phyloP scores from a whole-genome alignment of 106 monocot species.

The Phalaenopsis equestris region DNA sequence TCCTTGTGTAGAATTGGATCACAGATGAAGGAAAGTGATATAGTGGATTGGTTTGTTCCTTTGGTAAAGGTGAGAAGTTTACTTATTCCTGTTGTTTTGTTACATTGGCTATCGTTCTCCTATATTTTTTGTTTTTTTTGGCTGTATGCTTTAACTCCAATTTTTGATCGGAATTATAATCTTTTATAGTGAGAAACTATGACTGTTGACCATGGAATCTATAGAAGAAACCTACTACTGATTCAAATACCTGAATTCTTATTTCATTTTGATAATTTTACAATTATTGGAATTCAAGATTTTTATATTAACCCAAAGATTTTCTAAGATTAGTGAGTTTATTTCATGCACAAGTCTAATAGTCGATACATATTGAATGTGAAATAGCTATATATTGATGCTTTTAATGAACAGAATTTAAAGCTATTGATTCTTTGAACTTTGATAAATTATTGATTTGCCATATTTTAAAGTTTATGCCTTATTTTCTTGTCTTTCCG shows the following conservation, averaged over 20 bases:
- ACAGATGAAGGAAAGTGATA: constrained; percentile 85
- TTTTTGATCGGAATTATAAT: not conserved
- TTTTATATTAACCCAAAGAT: not conserved
- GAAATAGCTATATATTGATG: not conserved
- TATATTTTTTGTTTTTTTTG: not conserved
- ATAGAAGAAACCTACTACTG: not conserved
- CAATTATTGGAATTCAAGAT: not conserved
- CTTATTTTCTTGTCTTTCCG: not conserved
- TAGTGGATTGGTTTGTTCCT: constrained; percentile 74
- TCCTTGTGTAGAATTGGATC: constrained; percentile 77
- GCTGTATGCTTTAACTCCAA: not conserved
- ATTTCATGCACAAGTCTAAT: not conserved
- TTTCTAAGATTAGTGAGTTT: not conserved
- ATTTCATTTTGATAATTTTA: constrained; percentile 1
- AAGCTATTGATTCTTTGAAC: not conserved
- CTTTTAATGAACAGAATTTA: not conserved
- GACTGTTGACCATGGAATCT: not conserved
- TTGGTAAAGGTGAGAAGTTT: constrained; percentile 63
- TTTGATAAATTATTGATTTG: not conserved
- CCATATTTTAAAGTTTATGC: not conserved
- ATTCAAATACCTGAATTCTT: not conserved
- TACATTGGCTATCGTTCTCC: not conserved
- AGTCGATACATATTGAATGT: not conserved
- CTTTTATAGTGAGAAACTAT: not conserved
- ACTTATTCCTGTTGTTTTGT: not conserved